Percentiles rank a stretch among this genome's conserved stretches.
Evolutionary conservation across 1,139 yeast species (phyloP).

Genomic region (Zygosaccharomyces pseudobailii): DNA sequence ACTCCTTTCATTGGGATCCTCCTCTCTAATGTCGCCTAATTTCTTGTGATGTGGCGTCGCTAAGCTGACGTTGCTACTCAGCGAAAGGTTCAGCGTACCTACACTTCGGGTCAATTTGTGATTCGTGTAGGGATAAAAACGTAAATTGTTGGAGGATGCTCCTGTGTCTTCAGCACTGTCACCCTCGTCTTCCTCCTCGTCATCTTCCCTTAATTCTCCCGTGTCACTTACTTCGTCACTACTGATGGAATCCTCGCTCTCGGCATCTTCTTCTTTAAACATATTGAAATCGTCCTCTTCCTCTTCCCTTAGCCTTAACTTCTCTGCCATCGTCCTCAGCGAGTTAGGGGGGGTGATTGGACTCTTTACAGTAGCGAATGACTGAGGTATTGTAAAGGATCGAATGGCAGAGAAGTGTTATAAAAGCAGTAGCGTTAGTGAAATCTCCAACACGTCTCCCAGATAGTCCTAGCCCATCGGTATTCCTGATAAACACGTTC

Average conservation of each 20-base stretch:
- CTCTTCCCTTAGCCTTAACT: conserved; percentile 7
- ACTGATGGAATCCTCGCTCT: neutral
- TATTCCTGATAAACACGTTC: neutral
- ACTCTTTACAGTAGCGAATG: neutral
- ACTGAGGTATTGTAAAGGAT: neutral
- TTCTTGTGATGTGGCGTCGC: conserved; percentile 9
- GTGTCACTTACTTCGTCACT: neutral
- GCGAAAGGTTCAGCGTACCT: conserved; percentile 30
- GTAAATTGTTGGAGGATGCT: conserved; percentile 18
- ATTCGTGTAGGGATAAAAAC: conserved; percentile 28
- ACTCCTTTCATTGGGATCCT: conserved; percentile 12
- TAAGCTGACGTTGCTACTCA: conserved; percentile 15
- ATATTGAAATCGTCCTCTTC: conserved; percentile 13
- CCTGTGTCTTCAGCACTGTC: neutral
- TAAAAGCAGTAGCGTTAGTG: neutral
- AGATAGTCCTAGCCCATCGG: neutral
- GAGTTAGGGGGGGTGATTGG: neutral
- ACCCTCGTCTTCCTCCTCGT: conserved; percentile 1
- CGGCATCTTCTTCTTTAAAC: conserved; percentile 8
- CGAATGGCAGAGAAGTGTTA: neutral
- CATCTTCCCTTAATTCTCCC: neutral
- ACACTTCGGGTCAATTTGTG: conserved; percentile 31
- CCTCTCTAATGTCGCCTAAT: conserved; percentile 14
- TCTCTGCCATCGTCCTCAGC: conserved; percentile 2
- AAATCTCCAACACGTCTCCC: neutral